Conservation (phyloP, 2,329 filamentous ascomycete species). For the Beauveria australis region DNA sequence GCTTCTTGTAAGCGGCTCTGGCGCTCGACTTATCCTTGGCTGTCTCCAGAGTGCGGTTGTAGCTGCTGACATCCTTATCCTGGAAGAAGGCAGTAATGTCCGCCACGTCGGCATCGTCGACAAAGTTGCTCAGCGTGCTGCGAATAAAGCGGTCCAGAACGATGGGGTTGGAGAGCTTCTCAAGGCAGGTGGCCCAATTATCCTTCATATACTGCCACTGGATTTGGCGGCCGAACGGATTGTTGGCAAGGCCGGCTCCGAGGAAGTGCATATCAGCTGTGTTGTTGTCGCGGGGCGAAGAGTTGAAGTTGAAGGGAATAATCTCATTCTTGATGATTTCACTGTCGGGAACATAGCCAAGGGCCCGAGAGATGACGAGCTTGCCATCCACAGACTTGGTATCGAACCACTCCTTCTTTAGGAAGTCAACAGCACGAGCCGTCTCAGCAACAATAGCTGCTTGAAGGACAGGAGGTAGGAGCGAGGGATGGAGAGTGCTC, state of each 20-base stretch:
- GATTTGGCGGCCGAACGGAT: constrained; percentile 61
- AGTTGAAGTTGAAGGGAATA: constrained; percentile 72
- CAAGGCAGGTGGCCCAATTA: constrained; percentile 68
- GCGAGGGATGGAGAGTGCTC: constrained; percentile 68
- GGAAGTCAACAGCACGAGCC: constrained; percentile 57
- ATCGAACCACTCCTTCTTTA: constrained; percentile 77
- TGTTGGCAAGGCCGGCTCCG: constrained; percentile 62
- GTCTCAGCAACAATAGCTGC: constrained; percentile 66
- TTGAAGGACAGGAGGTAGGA: constrained; percentile 73
- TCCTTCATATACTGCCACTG: constrained; percentile 82
- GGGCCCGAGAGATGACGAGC: constrained; percentile 69
- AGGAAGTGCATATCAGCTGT: constrained; percentile 83
- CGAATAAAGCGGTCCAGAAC: constrained; percentile 85
- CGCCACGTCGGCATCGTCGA: constrained; percentile 57
- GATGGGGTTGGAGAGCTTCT: constrained; percentile 73
- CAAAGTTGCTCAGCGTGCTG: constrained; percentile 69
- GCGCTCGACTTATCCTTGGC: constrained; percentile 79
- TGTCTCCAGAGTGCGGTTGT: constrained; percentile 77
- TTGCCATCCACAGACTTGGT: constrained; percentile 86
- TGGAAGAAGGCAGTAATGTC: constrained; percentile 83
- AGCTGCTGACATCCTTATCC: constrained; percentile 76
- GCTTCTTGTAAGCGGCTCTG: constrained; percentile 70
- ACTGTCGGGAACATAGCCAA: constrained; percentile 64
- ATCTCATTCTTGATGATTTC: constrained; percentile 59
- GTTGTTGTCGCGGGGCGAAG: constrained; percentile 55